These are phyloP conservation scores for Floccularia luteovirens DNA, from an alignment of 768 basidiomycete species.

Conservation along the genomic window DNA sequence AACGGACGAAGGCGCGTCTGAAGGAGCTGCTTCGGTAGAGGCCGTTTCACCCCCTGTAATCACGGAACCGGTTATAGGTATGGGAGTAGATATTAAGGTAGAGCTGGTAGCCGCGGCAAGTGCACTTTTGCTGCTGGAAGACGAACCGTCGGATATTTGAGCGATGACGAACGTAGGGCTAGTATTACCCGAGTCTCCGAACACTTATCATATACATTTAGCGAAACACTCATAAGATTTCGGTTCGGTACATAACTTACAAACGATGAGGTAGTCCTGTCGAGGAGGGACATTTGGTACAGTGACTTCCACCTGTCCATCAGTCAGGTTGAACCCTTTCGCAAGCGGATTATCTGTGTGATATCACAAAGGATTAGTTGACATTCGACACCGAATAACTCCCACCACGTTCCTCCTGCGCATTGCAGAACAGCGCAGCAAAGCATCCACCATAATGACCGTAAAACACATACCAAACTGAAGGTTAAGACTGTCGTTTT, in stretches of 20 bases:
- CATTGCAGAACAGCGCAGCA: no score
- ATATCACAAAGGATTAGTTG: slow-evolving; percentile 1
- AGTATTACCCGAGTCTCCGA: slow-evolving; percentile 62
- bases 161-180: slow-evolving; percentile 56
- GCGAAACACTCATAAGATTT: neutral
- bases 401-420: no score
- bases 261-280: slow-evolving; percentile 50
- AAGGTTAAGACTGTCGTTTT: slow-evolving; percentile 43
- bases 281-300: slow-evolving; percentile 42
- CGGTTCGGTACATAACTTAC: slow-evolving; percentile 32
- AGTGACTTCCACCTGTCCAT: slow-evolving; percentile 38
- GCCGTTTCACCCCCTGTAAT: slow-evolving; percentile 15
- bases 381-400: neutral
- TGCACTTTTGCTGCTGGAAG: slow-evolving; percentile 8
- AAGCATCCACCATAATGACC: neutral
- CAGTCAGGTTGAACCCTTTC: slow-evolving; percentile 39
- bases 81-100: slow-evolving; percentile 17
- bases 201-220: slow-evolving; percentile 30
- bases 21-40: neutral
- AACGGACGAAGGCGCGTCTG: neutral
- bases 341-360: slow-evolving; percentile 51
- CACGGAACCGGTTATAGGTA: slow-evolving; percentile 21
- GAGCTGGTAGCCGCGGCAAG: slow-evolving; percentile 13
- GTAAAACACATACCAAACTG: slow-evolving; percentile 32
- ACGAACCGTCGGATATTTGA: slow-evolving; percentile 28